Base-by-base conservation (phyloP, 208 protist species). In the Vickermania spadyakhi region DNA sequence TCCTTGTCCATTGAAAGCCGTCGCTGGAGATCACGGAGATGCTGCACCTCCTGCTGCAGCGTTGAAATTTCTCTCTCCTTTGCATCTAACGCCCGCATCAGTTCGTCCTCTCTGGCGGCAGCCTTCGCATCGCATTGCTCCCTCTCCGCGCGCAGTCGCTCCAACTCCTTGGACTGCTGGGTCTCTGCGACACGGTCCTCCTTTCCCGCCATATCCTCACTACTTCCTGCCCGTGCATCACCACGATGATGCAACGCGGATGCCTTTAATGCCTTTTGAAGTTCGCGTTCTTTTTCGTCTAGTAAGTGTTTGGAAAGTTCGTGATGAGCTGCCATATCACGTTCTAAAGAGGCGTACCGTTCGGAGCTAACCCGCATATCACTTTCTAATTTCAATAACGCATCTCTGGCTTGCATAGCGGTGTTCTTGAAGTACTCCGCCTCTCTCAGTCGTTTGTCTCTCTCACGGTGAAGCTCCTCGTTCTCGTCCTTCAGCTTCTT, bases 71-170 rank as follows among this genome's bases (percentile, higher is more conserved):
- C n/a, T 22, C 36, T 22, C 26, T 25, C 27, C 1, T 42, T 18
- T 11, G n/a, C 25, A 52, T 62, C 1, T 27, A 51, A 26, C 7
- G 21, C 30, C 31, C 53, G 26, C 49, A 28, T 41, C 11, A 54
- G 28, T n/a, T 7, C 21, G 3, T 58, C 36, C 3, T n/a, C 21
- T 0, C 18, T 51, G 28, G 27, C 23, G 36, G 58, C 14, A n/a
- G 51, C 45, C 55, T 60, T 18, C n/a, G 22, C n/a, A 11, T 64
- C 70, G 2, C 68, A 29, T n/a, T 27, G 70, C 13, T 26, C 27
- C 36, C 21, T 50, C 36, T 45, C 36, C 18, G 18, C 11, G 7
- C 36, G 7, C 11, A 45, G 36, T 7, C 18, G 7, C 36, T 45
- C 36, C 36, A 45, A 18, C n/a, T n/a, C n/a, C n/a, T n/a, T n/a